Evolutionary conservation across 179 eudicot species (phyloP), one percentile per base, ranked within the genome.

Genomic region (Silene coronaria): DNA sequence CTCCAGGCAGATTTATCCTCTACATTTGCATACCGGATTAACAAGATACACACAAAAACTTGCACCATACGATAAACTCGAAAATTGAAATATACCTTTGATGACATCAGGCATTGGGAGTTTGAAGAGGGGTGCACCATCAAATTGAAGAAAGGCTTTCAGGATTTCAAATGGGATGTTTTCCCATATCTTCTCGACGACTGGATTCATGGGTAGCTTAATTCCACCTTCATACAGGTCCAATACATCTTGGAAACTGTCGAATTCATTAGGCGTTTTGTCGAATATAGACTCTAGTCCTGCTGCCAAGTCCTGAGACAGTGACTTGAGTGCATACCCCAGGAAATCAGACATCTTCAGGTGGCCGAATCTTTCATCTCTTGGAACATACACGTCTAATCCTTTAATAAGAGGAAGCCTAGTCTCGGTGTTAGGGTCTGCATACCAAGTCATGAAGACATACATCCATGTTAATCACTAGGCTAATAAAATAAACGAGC

Each of bases 1-100:
- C 91, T 84, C 99, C 99, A 95, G 11, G 96, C 97, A 14, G 85
- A 68, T 80, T 79, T 84, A 80, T 90, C 86, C 83, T 82, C 97
- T 91, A 30, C 62, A 59, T 59, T 3, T 10, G 19, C 64, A 30
- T n/a, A 28, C 24, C 48, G 10, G n/a, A 30, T 51, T 30, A 23
- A 48, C 22, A 16, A 11, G 6, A 70, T 23, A 70, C 34, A 70
- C 14, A n/a, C 11, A 8, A 3, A 51, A 51, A 51, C 16, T 5
- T 46, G 28, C 21, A 4, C 16, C 42, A 42, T 23, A 42, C 27
- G 1, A 45, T 23, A 11, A 42, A 11, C 30, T 19, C 4, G 36
- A 26, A 27, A 48, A 34, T 16, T 3, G 53, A 21, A 61, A 82
- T 85, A 11, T 11, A 90, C 97, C 95, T 87, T 91, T 74, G 71